A percentile compares a stretch with the other conserved stretches of the same genome.
Conservation (phyloP, 2,329 filamentous ascomycete genomes). For the Talaromyces funiculosus region DNA sequence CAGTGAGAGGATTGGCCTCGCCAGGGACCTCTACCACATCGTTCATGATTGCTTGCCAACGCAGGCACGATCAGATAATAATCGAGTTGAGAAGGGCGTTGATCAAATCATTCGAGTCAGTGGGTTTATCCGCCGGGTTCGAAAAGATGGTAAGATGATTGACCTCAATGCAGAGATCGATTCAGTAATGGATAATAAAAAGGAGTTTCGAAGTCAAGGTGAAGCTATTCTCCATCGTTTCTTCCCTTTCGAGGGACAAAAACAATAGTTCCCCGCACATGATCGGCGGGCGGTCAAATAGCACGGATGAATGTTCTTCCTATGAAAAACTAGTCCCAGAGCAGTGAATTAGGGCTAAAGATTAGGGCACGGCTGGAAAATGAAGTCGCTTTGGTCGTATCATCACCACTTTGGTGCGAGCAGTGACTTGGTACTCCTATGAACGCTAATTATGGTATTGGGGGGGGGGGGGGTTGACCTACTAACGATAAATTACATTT, state of each 20-base stretch:
- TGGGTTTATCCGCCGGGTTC: too few species aligned
- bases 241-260: not conserved
- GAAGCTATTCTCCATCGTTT: not conserved
- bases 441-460: too few species aligned
- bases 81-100: not conserved
- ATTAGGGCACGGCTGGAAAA: constrained; percentile 12
- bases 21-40: constrained; percentile 73
- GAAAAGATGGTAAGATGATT: not conserved
- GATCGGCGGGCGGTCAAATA: constrained; percentile 12
- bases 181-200: not conserved
- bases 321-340: constrained; percentile 27
- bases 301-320: constrained; percentile 19
- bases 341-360: constrained; percentile 20
- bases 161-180: not conserved
- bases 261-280: constrained; percentile 9
- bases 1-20: constrained; percentile 67
- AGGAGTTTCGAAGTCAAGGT: not conserved
- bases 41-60: constrained; percentile 48
- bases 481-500: too few species aligned
- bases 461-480: too few species aligned
- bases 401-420: not conserved
- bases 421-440: too few species aligned
- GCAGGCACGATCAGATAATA: not conserved
- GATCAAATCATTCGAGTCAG: not conserved
- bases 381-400: constrained; percentile 18